Base-by-base conservation (phyloP, 2,329 filamentous ascomycete species). In the Diplodia seriata region DNA sequence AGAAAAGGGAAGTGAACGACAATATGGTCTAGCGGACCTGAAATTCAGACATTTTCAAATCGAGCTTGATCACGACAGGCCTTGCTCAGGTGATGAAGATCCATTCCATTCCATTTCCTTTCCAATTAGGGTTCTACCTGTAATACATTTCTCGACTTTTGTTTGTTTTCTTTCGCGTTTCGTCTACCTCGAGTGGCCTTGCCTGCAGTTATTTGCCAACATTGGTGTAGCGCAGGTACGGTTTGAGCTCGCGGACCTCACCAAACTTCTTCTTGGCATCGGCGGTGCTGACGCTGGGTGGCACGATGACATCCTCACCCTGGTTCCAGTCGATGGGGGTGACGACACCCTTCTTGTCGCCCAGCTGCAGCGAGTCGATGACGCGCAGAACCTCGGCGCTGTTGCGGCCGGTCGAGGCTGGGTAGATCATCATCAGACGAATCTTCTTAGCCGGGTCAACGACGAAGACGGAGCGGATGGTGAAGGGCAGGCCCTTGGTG, bases 381-480 rank as follows among this genome's bases (percentile, higher is more conserved):
- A 85, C 81, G 70, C 83, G 82, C 31, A 85, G 79, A 14, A 85
- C 83, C 76, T 85, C 83, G 56, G 83, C 82, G 49, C 82, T 83
- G 80, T 85, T 85, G 73, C 83, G 82, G 69, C 87, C 86, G 49
- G 86, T 88, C 66, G 85, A 87, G 61, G 87, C 87, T 31, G 86
- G 86, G 82, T 89, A 89, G 70, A 85, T 85, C 69, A 89, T 81
- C 74, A 88, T 89, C 67, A 85, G 82, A 72, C 86, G 85, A 75
- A 89, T 88, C 70, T 83, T 87, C 83, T 88, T 88, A 80, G 85
- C 86, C 68, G 86, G 87, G 81, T 89, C 86, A 77, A 89, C 87
- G 78, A 88, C 80, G 81, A 89, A 89, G 75, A 89, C 86, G 67
- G 85, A 87, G 76, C 87, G 86, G 79, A 89, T 89, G 74, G 86